Percentiles rank a stretch among this genome's conserved stretches.
Conservation (phyloP, 306 rosid genomes). For the Vigna hirtella region DNA sequence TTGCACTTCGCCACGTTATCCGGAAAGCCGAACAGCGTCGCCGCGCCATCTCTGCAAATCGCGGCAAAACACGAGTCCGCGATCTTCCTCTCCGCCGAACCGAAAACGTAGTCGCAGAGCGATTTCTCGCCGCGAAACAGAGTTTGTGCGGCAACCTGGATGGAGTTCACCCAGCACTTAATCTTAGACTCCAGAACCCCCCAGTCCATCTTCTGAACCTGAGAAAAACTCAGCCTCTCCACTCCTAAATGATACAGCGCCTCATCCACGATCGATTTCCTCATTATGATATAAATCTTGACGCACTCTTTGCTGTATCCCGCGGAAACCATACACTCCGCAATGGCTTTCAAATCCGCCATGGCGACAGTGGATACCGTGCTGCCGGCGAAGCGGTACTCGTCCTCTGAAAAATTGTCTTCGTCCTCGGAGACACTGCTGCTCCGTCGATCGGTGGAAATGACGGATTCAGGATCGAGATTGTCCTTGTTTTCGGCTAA, state of each 20-base stretch:
- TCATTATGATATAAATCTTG: conserved; percentile 51
- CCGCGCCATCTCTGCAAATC: conserved; percentile 61
- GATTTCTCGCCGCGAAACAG: conserved; percentile 67
- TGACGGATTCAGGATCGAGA: conserved; percentile 60
- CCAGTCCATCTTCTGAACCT: conserved; percentile 78
- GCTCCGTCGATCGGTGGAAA: conserved; percentile 47
- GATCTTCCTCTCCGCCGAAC: conserved; percentile 46
- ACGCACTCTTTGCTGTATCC: conserved; percentile 80
- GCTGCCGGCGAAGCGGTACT: conserved; percentile 43
- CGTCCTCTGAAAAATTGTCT: conserved; percentile 61
- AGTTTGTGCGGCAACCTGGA: conserved; percentile 57
- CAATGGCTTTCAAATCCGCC: conserved; percentile 72
- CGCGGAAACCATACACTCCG: conserved; percentile 70
- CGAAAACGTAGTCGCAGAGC: conserved; percentile 68
- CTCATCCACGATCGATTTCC: conserved; percentile 80
- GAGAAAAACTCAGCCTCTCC: conserved; percentile 61
- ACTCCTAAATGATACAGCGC: conserved; percentile 70
- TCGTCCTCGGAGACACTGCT: conserved; percentile 65
- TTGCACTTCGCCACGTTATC: conserved; percentile 70
- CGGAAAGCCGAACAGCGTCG: conserved; percentile 66
- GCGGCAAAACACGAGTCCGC: conserved; percentile 67
- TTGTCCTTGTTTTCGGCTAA: conserved; percentile 50
- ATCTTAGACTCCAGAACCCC: conserved; percentile 67
- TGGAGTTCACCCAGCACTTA: conserved; percentile 67
- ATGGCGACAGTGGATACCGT: conserved; percentile 36